Base-by-base conservation (phyloP, 176 grass and related monocot genomes). In the Olyra latifolia region DNA sequence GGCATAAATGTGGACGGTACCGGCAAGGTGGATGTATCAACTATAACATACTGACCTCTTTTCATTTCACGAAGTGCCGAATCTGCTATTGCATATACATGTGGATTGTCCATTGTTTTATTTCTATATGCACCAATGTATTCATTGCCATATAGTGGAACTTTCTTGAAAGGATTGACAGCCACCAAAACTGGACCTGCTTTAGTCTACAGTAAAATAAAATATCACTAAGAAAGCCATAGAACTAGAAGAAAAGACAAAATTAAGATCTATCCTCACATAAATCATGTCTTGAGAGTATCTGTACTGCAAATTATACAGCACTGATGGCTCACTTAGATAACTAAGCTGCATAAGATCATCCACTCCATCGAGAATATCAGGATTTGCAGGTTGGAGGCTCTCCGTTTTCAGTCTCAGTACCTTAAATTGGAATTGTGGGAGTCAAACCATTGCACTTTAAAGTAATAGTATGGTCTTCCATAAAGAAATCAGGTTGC, bases 321-420 rank as follows among this genome's bases (percentile, higher is more conserved):
- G 74, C 40, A 99, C 96, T 28, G 96, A 95, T 68, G 96, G 90
- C 79, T 99, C 96, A 74, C 94, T 88, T 79, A 99, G 84, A 91
- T 99, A 99, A 87, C 97, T 99, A 30, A 99, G 88, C 50, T 99
- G 97, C 97, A 99, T 99, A 54, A 99, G 92, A 85, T 99, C 90
- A 52, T 95, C 93, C 62, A 95, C 93, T 75, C 97, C 97, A 60
- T 99, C 87, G 19, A 99, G 97, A 90, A 99, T 99, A 93, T 99
- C 96, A 59, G 96, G 96, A 79, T 99, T 99, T 69, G 96, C 88
- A 75, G 86, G 81, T 84, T 95, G 77, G 72, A 99, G 91, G 81
- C 78, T 88, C 39, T 99, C 96, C 7, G 86, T 91, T 84, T 91
- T 91, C 63, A 91, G 43, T 78, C 83, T 89, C 63, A 95, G 76